These are phyloP conservation scores for Syzygium malaccense DNA, from an alignment of 441 rosid genomes.

Conservation along the genomic window DNA sequence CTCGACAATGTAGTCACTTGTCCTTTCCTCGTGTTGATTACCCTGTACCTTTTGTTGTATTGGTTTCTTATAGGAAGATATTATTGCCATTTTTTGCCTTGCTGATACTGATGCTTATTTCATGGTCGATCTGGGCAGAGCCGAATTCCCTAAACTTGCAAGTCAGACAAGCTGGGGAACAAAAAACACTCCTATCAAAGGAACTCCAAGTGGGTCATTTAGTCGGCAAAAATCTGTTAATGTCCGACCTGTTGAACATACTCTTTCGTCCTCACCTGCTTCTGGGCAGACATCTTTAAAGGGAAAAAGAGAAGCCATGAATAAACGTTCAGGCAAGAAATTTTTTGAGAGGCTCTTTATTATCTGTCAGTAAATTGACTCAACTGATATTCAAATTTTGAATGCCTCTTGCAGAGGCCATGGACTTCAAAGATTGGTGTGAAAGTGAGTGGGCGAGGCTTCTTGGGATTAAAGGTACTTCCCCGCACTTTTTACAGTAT, in stretches of 20 bases:
- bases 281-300: slow-evolving; percentile 42
- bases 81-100: not conserved
- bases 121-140: slow-evolving; percentile 27
- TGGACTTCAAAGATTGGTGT: slow-evolving; percentile 96
- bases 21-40: not conserved
- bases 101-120: not conserved
- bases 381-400: slow-evolving; percentile 1
- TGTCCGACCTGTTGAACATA: slow-evolving; percentile 37
- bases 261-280: slow-evolving; percentile 50
- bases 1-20: not conserved
- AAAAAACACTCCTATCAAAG: slow-evolving; percentile 57
- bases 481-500: not conserved
- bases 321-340: slow-evolving; percentile 63
- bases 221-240: slow-evolving; percentile 66
- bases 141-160: slow-evolving; percentile 54
- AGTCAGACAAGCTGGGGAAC: slow-evolving; percentile 70
- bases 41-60: not conserved
- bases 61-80: not conserved
- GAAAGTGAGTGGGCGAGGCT: slow-evolving; percentile 80
- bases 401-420: slow-evolving; percentile 62
- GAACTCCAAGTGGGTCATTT: slow-evolving; percentile 37
- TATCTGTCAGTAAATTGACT: not conserved
- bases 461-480: slow-evolving; percentile 72
- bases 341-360: not conserved
- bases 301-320: slow-evolving; percentile 52